A percentile compares a stretch with the other conserved stretches of the same genome.
Evolutionary conservation across 306 rosid species (phyloP).

Genomic region (Cicer cuneatum): DNA sequence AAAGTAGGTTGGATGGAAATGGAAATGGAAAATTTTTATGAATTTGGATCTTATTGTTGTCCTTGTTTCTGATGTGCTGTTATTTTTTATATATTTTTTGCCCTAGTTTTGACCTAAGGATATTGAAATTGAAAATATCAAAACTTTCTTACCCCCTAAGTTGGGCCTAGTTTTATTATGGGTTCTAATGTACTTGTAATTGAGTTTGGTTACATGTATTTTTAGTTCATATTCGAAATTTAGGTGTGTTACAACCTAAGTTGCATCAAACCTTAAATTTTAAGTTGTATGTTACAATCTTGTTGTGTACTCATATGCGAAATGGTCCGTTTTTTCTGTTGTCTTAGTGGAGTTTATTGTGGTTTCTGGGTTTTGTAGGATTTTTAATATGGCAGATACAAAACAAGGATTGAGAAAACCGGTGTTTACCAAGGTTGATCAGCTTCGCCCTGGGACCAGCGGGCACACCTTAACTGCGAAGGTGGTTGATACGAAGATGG

Average conservation of each 20-base stretch:
- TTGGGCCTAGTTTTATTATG: constrained; percentile 3
- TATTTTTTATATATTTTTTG: background rate
- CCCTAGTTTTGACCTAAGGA: constrained; percentile 17
- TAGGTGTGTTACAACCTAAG: background rate
- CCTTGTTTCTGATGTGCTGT: background rate
- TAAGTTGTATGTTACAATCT: background rate
- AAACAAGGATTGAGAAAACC: constrained; percentile 92
- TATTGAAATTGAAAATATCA: background rate
- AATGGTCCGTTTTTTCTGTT: background rate
- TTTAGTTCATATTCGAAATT: constrained; percentile 8
- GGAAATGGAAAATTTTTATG: background rate
- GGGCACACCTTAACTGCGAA: constrained; percentile 75
- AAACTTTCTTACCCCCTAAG: background rate
- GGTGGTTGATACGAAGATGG: constrained; percentile 88
- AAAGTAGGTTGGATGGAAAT: background rate
- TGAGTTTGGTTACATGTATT: constrained; percentile 26
- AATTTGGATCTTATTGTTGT: constrained; percentile 3
- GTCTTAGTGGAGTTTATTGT: constrained; percentile 7
- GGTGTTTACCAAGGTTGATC: constrained; percentile 83
- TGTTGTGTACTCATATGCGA: background rate
- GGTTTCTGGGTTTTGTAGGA: constrained; percentile 44
- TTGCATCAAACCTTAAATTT: constrained; percentile 5
- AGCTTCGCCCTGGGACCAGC: constrained; percentile 86
- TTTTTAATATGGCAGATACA: constrained; percentile 71
- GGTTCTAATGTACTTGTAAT: background rate